phyloP scores from a whole-genome alignment of 768 basidiomycete species.

The Boletus pseudo-olivaceus region DNA sequence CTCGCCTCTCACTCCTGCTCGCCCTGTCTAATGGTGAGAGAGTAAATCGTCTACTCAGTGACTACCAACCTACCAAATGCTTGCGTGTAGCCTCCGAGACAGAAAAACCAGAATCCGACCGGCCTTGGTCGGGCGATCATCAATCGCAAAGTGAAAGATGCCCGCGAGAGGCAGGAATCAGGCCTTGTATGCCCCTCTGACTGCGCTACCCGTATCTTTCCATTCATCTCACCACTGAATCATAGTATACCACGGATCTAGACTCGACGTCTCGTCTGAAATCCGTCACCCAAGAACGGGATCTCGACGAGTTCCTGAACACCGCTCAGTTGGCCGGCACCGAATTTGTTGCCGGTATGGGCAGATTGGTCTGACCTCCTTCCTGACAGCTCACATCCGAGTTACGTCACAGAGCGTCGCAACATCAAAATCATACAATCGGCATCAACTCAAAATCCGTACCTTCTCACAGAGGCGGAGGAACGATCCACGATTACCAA shows the following conservation, averaged over 20 bases:
- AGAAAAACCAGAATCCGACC: conserved; percentile 62
- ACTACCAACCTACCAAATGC: neutral
- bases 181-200: conserved; percentile 52
- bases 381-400: conserved; percentile 6
- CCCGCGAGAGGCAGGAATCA: conserved; percentile 37
- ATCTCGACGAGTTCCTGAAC: conserved; percentile 93
- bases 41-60: neutral
- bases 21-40: conserved; percentile 14
- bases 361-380: neutral
- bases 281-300: conserved; percentile 93
- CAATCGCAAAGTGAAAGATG: conserved; percentile 65
- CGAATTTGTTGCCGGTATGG: conserved; percentile 91
- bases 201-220: neutral
- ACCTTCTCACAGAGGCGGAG: conserved; percentile 78
- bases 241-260: conserved; percentile 68
- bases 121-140: conserved; percentile 96
- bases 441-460: conserved; percentile 68
- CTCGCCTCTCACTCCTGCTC: neutral
- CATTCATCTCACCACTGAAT: conserved; percentile 24
- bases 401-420: conserved; percentile 52
- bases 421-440: conserved; percentile 77
- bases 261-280: conserved; percentile 67
- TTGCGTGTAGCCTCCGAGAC: conserved; percentile 48
- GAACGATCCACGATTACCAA: conserved; percentile 71
- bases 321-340: conserved; percentile 93